A percentile compares a stretch with the other conserved stretches of the same genome.
Conservation (phyloP, 176 grass and related monocot genomes). For the Olyra latifolia region DNA sequence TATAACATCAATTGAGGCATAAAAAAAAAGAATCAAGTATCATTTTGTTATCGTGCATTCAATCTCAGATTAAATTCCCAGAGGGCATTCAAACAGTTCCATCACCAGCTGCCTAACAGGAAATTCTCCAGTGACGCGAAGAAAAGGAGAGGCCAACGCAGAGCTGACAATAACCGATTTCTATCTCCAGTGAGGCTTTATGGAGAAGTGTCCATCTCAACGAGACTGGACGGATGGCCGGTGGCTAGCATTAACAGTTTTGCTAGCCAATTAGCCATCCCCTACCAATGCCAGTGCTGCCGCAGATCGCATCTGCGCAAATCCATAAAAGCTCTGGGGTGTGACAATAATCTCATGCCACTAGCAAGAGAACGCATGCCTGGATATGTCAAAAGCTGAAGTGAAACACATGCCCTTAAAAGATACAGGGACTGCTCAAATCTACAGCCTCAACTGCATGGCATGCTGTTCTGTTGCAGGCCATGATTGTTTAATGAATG, state of each 20-base stretch:
- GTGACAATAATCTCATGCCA: neutral
- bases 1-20: neutral
- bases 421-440: neutral
- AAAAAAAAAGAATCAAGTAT: neutral
- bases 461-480: neutral
- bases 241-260: slow-evolving; percentile 20
- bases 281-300: neutral
- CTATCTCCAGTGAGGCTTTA: neutral
- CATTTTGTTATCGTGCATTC: neutral
- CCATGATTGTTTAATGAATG: neutral
- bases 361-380: neutral
- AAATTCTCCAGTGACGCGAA: neutral
- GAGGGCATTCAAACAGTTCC: neutral
- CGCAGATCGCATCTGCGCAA: neutral
- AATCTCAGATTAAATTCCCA: neutral
- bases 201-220: neutral
- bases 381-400: neutral
- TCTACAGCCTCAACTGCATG: neutral
- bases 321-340: neutral
- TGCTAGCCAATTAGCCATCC: slow-evolving; percentile 26
- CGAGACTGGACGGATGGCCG: slow-evolving; percentile 14
- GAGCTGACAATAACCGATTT: neutral
- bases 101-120: neutral
- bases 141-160: neutral
- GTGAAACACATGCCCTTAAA: neutral